Evolutionary conservation across 192 early-diverging fungal genomes (phyloP).

Genomic region (Geosiphon pyriformis): DNA sequence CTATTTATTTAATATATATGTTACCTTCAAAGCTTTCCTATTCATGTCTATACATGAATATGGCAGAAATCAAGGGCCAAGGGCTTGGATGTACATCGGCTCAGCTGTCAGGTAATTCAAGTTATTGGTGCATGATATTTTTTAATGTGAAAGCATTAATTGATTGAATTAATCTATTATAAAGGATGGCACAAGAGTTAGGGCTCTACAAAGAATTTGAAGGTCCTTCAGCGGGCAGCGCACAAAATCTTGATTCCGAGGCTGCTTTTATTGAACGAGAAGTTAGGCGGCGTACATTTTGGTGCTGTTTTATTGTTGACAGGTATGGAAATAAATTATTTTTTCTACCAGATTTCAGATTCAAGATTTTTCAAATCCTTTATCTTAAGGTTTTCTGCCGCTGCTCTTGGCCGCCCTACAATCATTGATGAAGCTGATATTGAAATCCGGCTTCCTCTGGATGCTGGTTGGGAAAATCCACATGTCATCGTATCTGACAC

Average conservation of each 20-base stretch:
- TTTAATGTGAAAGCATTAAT: neutral
- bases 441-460: constrained; percentile 44
- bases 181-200: constrained; percentile 46
- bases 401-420: constrained; percentile 42
- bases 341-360: neutral
- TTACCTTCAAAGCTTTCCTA: constrained; percentile 33
- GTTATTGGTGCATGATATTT: neutral
- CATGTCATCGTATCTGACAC: constrained; percentile 32
- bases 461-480: constrained; percentile 40
- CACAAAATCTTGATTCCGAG: constrained; percentile 10
- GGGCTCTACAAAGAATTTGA: constrained; percentile 43
- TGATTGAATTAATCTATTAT: constrained; percentile 1
- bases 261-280: constrained; percentile 43
- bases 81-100: constrained; percentile 55
- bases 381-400: constrained; percentile 31
- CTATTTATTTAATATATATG: neutral
- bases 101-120: constrained; percentile 38
- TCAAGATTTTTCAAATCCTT: too few species aligned
- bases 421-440: constrained; percentile 44
- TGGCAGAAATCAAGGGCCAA: constrained; percentile 46
- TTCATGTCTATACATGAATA: constrained; percentile 45
- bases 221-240: neutral
- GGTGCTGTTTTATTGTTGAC: constrained; percentile 47
- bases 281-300: constrained; percentile 46
- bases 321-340: constrained; percentile 32